Base-by-base conservation (phyloP, 208 protist genomes). In the Leishmania major region DNA sequence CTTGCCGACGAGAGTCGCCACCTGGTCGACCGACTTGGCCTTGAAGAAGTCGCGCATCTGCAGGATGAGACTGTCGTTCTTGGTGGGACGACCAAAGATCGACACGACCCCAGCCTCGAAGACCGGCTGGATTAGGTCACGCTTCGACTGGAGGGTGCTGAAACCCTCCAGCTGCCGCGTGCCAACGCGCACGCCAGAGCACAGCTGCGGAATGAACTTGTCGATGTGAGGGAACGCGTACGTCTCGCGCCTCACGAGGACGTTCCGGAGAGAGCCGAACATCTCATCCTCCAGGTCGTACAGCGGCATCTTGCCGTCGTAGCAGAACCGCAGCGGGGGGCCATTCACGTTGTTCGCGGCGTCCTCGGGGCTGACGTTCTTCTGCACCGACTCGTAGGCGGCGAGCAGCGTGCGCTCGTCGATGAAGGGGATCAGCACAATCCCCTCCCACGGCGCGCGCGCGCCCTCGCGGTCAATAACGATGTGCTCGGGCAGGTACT, bases 391-490 rank as follows among this genome's bases (percentile, higher is more conserved):
- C 57, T 94, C 66, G 88, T 95, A 97, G 35, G 92, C 89, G 19
- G 87, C 89, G 19, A 97, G 74, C 25, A 98, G 85, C 31, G 86
- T 80, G 28, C 85, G 80, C 84, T 97, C 96, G 22, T 97, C 92
- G 47, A 98, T 97, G 89, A 98, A 98, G 25, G 96, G 96, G 73
- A 98, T 97, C 53, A 98, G 85, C 49, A 98, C 95, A 71, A 98
- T 94, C 66, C 96, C 96, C 86, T 98, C 94, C 96, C 96, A 98
- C 64, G 92, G 88, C 57, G 94, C 94, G 4, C 94, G 87, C 13
- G 94, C 89, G 17, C 94, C 94, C 57, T 98, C 96, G 64, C 93
- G 92, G 84, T 98, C 96, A 83, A 98, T 97, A 70, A 90, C 82
- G 51, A 98, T 89, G 81, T 96, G 86, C 75, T 98, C 92, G 13